Conservation (phyloP, 257 asterid species). For the Cinchona pubescens region DNA sequence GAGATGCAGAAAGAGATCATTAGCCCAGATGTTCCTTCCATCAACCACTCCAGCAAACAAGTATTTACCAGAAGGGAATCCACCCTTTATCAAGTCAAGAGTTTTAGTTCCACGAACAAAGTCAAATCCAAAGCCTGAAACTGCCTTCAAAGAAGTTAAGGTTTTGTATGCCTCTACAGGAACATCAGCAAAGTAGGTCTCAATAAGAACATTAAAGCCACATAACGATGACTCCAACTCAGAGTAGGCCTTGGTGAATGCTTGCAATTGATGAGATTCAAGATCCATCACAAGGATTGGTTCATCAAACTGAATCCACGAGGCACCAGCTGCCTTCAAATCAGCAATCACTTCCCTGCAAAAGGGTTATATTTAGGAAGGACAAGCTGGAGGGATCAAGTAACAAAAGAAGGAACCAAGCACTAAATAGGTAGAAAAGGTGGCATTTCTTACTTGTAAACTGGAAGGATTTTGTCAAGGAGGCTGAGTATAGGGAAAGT, state of each 20-base stretch:
- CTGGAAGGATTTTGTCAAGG: slow-evolving; percentile 82
- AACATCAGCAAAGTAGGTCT: slow-evolving; percentile 83
- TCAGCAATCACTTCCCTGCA: slow-evolving; percentile 89
- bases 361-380: slow-evolving; percentile 11
- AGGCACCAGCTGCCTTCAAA: slow-evolving; percentile 93
- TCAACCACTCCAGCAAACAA: slow-evolving; percentile 97
- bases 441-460: slow-evolving; percentile 62
- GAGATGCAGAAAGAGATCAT: slow-evolving; percentile 75
- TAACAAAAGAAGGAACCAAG: slow-evolving; percentile 11
- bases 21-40: slow-evolving; percentile 99
- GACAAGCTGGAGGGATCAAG: slow-evolving; percentile 2
- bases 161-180: slow-evolving; percentile 75
- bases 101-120: slow-evolving; percentile 81
- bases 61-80: slow-evolving; percentile 86
- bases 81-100: slow-evolving; percentile 72
- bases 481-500: slow-evolving; percentile 74
- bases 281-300: slow-evolving; percentile 88
- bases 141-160: slow-evolving; percentile 68
- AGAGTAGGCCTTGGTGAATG: slow-evolving; percentile 79
- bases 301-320: slow-evolving; percentile 93
- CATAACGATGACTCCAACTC: slow-evolving; percentile 64
- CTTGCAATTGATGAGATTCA: slow-evolving; percentile 77
- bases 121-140: slow-evolving; percentile 81
- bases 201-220: slow-evolving; percentile 66
- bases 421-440: neutral